Percentiles rank a stretch among this genome's conserved stretches.
These are phyloP conservation scores for Closterium sp. DNA, from an alignment of 139 green algal species.

Conservation along the genomic window DNA sequence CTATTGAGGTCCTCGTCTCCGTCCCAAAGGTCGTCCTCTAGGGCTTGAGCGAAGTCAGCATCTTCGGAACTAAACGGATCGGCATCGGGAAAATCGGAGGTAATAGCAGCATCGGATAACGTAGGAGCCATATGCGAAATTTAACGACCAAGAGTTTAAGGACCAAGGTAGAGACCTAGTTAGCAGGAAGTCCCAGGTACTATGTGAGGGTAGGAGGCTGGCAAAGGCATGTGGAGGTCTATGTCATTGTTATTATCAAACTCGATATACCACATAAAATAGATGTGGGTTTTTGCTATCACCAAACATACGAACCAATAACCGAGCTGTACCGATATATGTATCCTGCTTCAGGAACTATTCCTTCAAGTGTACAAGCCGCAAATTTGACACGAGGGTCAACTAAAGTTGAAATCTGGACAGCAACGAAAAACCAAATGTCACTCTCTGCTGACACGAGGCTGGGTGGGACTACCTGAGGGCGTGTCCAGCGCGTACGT, in stretches of 20 bases:
- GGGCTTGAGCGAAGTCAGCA: background rate
- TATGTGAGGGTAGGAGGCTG: background rate
- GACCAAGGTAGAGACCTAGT: background rate
- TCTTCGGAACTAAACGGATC: background rate
- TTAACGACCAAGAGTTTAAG: background rate
- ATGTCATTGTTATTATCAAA: background rate
- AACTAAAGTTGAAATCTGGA: background rate
- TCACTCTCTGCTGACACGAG: no score
- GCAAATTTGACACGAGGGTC: background rate
- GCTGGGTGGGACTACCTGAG: no score
- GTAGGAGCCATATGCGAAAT: background rate
- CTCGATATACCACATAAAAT: background rate
- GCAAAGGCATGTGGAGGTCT: no score
- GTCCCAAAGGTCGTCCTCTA: background rate
- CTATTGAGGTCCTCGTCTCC: background rate
- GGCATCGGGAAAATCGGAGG: background rate
- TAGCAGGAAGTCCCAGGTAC: background rate
- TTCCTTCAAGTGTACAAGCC: no score
- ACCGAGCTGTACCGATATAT: no score
- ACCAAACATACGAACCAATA: background rate
- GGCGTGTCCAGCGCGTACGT: no score
- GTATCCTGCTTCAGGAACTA: background rate
- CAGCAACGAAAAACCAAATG: no score
- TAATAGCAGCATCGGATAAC: background rate
- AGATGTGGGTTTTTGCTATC: background rate